These are phyloP conservation scores for Acanthochlamys bracteata DNA, from an alignment of 106 monocot species.

Conservation along the genomic window DNA sequence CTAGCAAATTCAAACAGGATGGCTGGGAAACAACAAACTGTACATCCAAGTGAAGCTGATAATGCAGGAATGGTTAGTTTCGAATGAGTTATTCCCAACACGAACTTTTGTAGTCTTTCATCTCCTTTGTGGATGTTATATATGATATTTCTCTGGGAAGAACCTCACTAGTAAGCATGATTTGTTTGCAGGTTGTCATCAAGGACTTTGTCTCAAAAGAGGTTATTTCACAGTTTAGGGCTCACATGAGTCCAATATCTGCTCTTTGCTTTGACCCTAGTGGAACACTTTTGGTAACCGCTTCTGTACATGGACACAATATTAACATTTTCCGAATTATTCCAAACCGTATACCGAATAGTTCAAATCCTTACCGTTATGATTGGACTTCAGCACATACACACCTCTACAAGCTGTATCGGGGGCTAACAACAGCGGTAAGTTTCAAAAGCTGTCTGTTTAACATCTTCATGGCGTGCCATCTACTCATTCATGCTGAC, in stretches of 20 bases:
- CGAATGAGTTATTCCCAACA: neutral
- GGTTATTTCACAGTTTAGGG: conserved; percentile 87
- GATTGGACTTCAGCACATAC: conserved; percentile 87
- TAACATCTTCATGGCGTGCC: neutral
- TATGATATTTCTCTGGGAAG: neutral
- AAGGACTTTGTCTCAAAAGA: conserved; percentile 83
- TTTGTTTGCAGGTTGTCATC: conserved; percentile 59
- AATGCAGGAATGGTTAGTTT: conserved; percentile 87
- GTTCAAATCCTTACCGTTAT: conserved; percentile 43
- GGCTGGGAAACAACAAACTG: conserved; percentile 34
- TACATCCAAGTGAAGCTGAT: conserved; percentile 66
- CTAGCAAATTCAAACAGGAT: conserved; percentile 52
- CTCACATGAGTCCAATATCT: conserved; percentile 91
- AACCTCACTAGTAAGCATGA: neutral
- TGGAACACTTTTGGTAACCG: conserved; percentile 86
- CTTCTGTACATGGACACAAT: conserved; percentile 89
- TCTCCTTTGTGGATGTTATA: neutral
- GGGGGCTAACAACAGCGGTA: conserved; percentile 90
- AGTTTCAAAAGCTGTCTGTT: conserved; percentile 8
- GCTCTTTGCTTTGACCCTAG: conserved; percentile 98
- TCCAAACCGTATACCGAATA: conserved; percentile 43
- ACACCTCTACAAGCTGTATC: conserved; percentile 94
- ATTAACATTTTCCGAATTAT: conserved; percentile 93
- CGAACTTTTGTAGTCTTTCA: neutral
- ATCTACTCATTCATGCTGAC: too few relatives aligned